Percentiles rank a stretch among this genome's conserved stretches.
Conservation (phyloP, 805 yeast genomes). For the Tetrapisispora iriomotensis region DNA sequence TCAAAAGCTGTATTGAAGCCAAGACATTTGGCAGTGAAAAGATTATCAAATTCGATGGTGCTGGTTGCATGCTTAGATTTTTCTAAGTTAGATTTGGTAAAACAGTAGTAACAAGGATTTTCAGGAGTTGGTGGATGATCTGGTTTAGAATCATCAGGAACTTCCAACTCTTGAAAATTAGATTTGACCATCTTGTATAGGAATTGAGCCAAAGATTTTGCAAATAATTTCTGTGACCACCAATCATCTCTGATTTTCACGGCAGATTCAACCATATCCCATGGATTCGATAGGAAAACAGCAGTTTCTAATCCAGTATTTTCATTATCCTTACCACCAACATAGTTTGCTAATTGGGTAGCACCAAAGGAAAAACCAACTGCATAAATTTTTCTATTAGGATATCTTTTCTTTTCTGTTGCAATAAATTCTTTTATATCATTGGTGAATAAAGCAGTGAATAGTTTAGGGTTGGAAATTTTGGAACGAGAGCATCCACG, state of each 20-base stretch:
- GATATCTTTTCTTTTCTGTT: slow-evolving; percentile 39
- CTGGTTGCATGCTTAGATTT: slow-evolving; percentile 32
- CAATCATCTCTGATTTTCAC: slow-evolving; percentile 33
- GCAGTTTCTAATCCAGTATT: slow-evolving; percentile 37
- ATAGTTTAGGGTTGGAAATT: slow-evolving; percentile 55
- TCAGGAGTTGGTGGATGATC: slow-evolving; percentile 14
- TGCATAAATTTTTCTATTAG: slow-evolving; percentile 49
- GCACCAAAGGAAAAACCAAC: slow-evolving; percentile 70
- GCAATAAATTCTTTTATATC: slow-evolving; percentile 53
- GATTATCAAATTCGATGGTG: slow-evolving; percentile 50
- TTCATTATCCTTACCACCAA: slow-evolving; percentile 52
- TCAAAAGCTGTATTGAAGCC: slow-evolving; percentile 55
- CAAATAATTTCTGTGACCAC: slow-evolving; percentile 35
- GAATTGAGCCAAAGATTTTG: slow-evolving; percentile 35
- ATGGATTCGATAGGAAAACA: slow-evolving; percentile 56
- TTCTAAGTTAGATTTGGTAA: slow-evolving; percentile 28
- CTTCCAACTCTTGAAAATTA: slow-evolving; percentile 31
- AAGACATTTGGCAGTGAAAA: slow-evolving; percentile 49
- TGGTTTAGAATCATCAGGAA: slow-evolving; percentile 18
- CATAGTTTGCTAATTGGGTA: slow-evolving; percentile 51
- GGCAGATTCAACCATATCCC: slow-evolving; percentile 55
- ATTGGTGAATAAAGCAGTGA: slow-evolving; percentile 56
- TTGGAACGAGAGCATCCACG: slow-evolving; percentile 72
- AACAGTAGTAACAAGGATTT: slow-evolving; percentile 16
- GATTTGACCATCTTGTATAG: slow-evolving; percentile 37